A percentile compares a stretch with the other conserved stretches of the same genome.
phyloP scores from a whole-genome alignment of 129 eudicot genomes.

The Erigeron canadensis region DNA sequence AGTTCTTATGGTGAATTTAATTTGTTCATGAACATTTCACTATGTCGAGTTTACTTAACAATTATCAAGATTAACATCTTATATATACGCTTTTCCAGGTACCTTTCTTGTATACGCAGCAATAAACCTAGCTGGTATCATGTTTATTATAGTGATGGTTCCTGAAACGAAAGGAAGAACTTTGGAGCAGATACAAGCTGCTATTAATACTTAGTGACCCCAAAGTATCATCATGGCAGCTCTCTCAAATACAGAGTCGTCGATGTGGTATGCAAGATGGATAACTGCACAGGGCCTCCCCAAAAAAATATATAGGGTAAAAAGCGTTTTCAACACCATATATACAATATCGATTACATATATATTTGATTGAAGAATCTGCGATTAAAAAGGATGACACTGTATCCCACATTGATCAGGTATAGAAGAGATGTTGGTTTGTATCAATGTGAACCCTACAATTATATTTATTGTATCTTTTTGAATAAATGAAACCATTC shows the following conservation, averaged over 20 bases:
- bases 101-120: slow-evolving; percentile 77
- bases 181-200: slow-evolving; percentile 83
- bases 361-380: too few relatives aligned
- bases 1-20: slow-evolving; percentile 53
- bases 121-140: slow-evolving; percentile 53
- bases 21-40: background rate
- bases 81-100: slow-evolving; percentile 53
- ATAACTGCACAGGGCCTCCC: background rate
- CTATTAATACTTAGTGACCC: slow-evolving; percentile 39
- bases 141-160: slow-evolving; percentile 60
- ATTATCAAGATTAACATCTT: slow-evolving; percentile 7
- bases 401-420: too few relatives aligned
- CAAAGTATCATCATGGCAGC: slow-evolving; percentile 16
- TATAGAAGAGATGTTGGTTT: too few relatives aligned
- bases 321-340: too few relatives aligned
- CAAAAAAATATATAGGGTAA: too few relatives aligned
- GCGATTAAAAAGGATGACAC: too few relatives aligned
- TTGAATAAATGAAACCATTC: too few relatives aligned
- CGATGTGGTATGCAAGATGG: background rate
- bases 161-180: slow-evolving; percentile 97
- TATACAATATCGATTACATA: too few relatives aligned
- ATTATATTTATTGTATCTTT: too few relatives aligned
- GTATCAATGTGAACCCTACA: too few relatives aligned
- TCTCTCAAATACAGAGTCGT: background rate
- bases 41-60: background rate